Evolutionary conservation across 495 filamentous ascomycete species (phyloP), one percentile per base, ranked within the genome.

Genomic region (Aspergillus taichungensis): DNA sequence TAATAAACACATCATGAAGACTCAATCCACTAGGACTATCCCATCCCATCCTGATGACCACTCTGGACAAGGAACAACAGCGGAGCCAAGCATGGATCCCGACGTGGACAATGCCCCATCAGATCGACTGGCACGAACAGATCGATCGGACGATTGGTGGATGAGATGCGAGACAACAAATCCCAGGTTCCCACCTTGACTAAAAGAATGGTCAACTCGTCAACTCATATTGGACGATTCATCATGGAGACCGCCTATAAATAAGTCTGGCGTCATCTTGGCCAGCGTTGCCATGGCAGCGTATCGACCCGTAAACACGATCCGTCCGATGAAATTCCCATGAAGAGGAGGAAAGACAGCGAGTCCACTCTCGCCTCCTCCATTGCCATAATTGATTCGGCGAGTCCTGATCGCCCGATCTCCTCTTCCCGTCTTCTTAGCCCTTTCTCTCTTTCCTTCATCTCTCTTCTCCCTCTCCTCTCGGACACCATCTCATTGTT

Each of bases 261-360:
- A 40, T 40, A 45, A 30, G 29, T 32, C 6, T 37, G 50, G 61
- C 64, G 66, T 65, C 66, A 66, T 63, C 37, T 44, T 47, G 34
- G 39, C 24, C 42, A 44, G 32, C 52, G 66, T 72, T 72, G 68
- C 68, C 59, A 72, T 72, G 63, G 60, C 67, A 72, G 57, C 63
- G 36, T 34, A 29, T 29, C 47, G 41, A 30, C 46, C 45, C 39
- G 62, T 72, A 69, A 72, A 72, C 68, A 70, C 53, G 40, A 49
- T 52, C 41, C 59, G 50, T 32, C 41, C 50, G 47, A 48, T 56
- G 56, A 51, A 47, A 54, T 49, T 43, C 50, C 50, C 47, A 50
- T 24, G 18, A 24, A 24, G 18, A 24, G 18, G 18, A 24, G 18
- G 18, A 24, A 24, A 24, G 18, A 24, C 18, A 24, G 18, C 18